These are phyloP conservation scores for Chaetomiaceae sp. DNA, from an alignment of 2,329 filamentous ascomycete species.

Conservation along the genomic window DNA sequence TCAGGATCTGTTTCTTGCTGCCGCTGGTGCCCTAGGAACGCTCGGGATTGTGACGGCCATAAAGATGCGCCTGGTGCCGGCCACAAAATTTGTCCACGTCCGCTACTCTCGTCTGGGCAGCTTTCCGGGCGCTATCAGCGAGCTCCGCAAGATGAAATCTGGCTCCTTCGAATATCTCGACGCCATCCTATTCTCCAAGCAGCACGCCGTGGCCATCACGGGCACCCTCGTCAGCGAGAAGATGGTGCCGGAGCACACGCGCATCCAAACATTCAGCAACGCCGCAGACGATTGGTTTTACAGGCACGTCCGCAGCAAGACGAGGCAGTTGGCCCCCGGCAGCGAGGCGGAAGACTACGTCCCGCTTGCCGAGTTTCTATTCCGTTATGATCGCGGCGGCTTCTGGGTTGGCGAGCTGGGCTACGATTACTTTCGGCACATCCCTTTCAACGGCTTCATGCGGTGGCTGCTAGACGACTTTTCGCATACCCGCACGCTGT, in stretches of 20 bases:
- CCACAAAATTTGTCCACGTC: not conserved
- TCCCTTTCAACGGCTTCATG: constrained; percentile 6
- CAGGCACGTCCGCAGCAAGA: constrained; percentile 48
- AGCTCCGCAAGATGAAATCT: not conserved
- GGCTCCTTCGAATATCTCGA: not conserved
- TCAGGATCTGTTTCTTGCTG: constrained; percentile 54
- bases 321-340: not conserved
- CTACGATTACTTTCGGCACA: not conserved
- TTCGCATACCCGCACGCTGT: constrained; percentile 9
- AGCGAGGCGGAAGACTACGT: not conserved
- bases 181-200: not conserved
- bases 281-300: constrained; percentile 69
- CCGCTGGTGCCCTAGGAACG: constrained; percentile 56
- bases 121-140: not conserved
- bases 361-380: constrained; percentile 2
- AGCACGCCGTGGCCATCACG: not conserved
- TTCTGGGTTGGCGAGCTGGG: constrained; percentile 1
- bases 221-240: not conserved
- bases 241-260: not conserved
- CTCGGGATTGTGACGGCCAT: constrained; percentile 52
- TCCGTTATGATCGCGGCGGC: constrained; percentile 5
- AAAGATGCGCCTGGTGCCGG: not conserved
- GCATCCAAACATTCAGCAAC: constrained; percentile 45
- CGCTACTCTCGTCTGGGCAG: not conserved
- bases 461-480: constrained; percentile 12